Evolutionary conservation across 768 basidiomycete genomes (phyloP).

Genomic region (Cubamyces sp.): DNA sequence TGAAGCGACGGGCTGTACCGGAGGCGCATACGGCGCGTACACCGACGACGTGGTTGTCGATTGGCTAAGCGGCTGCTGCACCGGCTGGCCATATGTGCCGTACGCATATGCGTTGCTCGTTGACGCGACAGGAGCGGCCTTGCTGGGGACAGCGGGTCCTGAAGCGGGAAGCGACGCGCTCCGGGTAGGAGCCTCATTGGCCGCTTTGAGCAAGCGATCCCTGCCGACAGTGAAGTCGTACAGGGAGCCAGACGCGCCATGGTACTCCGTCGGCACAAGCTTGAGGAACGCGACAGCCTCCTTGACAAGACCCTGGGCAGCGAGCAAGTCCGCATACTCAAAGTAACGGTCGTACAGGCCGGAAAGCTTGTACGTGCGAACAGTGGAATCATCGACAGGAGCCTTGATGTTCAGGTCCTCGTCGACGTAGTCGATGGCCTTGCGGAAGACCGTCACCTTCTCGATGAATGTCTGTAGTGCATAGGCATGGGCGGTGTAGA

Average conservation of each 20-base stretch:
- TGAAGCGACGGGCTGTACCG: constrained; percentile 6
- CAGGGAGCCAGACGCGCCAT: constrained; percentile 52
- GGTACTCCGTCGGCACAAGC: constrained; percentile 79
- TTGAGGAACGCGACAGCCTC: constrained; percentile 81
- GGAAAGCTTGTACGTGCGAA: constrained; percentile 80
- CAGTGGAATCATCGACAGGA: constrained; percentile 45
- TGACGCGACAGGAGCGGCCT: constrained; percentile 27
- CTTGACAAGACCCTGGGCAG: constrained; percentile 85
- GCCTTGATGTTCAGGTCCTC: constrained; percentile 55
- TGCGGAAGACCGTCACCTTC: constrained; percentile 93
- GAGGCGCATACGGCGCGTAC: constrained; percentile 27
- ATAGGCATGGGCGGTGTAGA: constrained; percentile 79
- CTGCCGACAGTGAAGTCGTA: constrained; percentile 48
- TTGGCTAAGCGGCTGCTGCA: constrained; percentile 30
- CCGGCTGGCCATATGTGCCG: constrained; percentile 27
- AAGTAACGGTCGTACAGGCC: constrained; percentile 90
- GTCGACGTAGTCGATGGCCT: constrained; percentile 81
- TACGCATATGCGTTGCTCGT: constrained; percentile 26
- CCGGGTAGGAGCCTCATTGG: constrained; percentile 31
- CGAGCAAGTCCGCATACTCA: constrained; percentile 93
- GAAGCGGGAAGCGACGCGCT: constrained; percentile 28
- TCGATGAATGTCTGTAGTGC: constrained; percentile 94
- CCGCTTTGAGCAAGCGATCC: constrained; percentile 48
- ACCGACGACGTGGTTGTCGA: constrained; percentile 25
- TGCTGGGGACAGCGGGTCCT: constrained; percentile 22